These are phyloP conservation scores for Carex littledalei DNA, from an alignment of 176 grass and related monocot species.

Conservation along the genomic window DNA sequence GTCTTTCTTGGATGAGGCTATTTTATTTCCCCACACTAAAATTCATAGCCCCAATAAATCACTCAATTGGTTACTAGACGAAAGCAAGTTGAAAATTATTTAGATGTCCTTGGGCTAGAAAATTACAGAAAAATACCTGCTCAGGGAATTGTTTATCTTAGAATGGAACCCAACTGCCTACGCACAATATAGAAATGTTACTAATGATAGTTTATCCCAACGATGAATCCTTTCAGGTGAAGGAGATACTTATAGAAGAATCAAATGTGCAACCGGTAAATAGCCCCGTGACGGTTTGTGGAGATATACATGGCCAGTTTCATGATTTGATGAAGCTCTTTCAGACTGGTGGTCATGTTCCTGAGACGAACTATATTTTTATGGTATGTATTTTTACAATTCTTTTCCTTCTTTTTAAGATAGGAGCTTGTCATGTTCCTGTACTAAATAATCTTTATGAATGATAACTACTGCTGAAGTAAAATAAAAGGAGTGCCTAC, in stretches of 20 bases:
- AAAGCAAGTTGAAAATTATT: neutral
- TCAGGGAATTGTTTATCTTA: neutral
- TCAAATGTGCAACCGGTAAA: constrained; percentile 99
- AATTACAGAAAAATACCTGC: neutral
- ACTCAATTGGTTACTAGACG: neutral
- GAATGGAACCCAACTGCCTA: neutral
- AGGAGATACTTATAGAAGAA: constrained; percentile 97
- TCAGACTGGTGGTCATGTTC: constrained; percentile 92
- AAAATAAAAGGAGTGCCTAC: neutral
- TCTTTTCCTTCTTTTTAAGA: neutral
- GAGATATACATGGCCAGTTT: constrained; percentile 97
- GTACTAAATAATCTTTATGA: neutral
- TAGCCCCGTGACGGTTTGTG: constrained; percentile 94
- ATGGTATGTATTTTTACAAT: constrained; percentile 46
- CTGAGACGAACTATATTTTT: constrained; percentile 98
- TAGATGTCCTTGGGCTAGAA: neutral
- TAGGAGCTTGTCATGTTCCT: neutral
- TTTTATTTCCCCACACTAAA: neutral
- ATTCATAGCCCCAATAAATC: neutral
- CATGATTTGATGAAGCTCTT: constrained; percentile 99
- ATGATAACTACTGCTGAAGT: neutral
- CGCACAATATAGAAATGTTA: neutral
- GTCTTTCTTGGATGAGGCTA: constrained; percentile 15
- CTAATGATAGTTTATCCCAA: neutral
- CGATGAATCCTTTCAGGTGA: constrained; percentile 49